A percentile compares a stretch with the other conserved stretches of the same genome.
Evolutionary conservation across 2,329 filamentous ascomycete genomes (phyloP).

Genomic region (Pseudogymnoascus sp.): DNA sequence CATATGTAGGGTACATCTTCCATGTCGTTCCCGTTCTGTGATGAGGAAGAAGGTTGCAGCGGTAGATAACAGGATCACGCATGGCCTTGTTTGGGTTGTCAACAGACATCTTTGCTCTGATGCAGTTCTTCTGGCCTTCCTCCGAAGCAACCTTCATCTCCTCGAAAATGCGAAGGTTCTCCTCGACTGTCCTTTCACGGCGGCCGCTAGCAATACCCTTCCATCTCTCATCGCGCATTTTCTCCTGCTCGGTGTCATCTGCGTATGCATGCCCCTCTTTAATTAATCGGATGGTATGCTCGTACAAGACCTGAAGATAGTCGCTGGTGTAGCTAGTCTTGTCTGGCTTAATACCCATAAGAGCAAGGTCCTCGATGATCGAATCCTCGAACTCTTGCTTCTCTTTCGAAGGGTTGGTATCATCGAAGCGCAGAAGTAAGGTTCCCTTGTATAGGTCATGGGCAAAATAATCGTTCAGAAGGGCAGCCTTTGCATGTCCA

Average conservation of each 20-base stretch:
- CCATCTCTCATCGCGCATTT: conserved; percentile 78
- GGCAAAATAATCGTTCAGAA: conserved; percentile 94
- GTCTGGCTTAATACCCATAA: conserved; percentile 90
- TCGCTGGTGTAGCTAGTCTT: conserved; percentile 84
- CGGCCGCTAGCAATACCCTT: conserved; percentile 74
- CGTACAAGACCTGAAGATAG: conserved; percentile 88
- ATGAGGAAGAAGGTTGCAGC: conserved; percentile 69
- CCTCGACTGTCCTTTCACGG: conserved; percentile 70
- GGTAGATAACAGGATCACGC: conserved; percentile 94
- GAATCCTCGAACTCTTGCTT: conserved; percentile 93
- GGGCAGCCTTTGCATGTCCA: conserved; percentile 86
- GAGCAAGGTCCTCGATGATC: conserved; percentile 81
- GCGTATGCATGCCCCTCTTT: conserved; percentile 84
- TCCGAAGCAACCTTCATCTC: conserved; percentile 85
- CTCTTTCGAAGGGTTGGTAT: conserved; percentile 96
- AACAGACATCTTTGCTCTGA: conserved; percentile 86
- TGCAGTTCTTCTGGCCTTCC: conserved; percentile 65
- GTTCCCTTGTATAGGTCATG: conserved; percentile 89
- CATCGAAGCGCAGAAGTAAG: conserved; percentile 86
- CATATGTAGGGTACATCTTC: conserved; percentile 85
- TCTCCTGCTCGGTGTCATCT: conserved; percentile 85
- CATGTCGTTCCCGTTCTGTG: conserved; percentile 72
- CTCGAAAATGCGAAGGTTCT: conserved; percentile 78
- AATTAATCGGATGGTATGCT: conserved; percentile 77
- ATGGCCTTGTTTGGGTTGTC: conserved; percentile 93